Evolutionary conservation across 2,329 filamentous ascomycete genomes (phyloP), one percentile per base, ranked within the genome.

Genomic region (Madurella mycetomatis): DNA sequence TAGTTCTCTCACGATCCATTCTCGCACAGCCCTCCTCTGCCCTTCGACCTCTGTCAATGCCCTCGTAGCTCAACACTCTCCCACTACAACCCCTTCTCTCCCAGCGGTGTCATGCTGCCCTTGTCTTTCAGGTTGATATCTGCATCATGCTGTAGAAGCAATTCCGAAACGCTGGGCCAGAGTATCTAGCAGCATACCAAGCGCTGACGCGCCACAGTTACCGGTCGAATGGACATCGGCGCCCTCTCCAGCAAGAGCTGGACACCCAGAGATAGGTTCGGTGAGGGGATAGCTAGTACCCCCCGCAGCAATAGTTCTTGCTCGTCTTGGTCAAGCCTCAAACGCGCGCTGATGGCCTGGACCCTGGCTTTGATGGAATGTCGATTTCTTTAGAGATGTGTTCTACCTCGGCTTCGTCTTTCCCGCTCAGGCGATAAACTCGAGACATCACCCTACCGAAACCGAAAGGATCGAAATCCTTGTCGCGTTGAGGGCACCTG

Each of bases 201-300:
- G 25, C 25, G 25, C 25, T 25, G 25, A 25, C 25, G 25, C 25
- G 25, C 25, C 25, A 25, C 25, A 7, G 25, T 7, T 3, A 7
- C 7, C 25, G 13, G 31, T 51, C 18, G 48, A 17, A 15, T 50
- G 31, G 34, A 47, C 16, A 16, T 55, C 34, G 9, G 47, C 42
- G 13, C 47, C 42, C 15, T 43, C 25, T n/a, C 47, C 48, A n/a
- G 51, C 15, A 13, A 55, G 25, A 19, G 37, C 9, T 16, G 13
- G 65, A 51, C 1, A 73, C 62, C 72, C 72, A 75, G 0, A 75
- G 65, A 55, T 74, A 75, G 1, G 71, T 75, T 9, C 68, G 63
- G 30, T 73, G 61, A 2, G 63, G 49, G 47, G 66, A 62, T n/a
- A 15, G 47, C 3, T n/a, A 62, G 66, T 1, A 75, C 64, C 4